Conservation (phyloP, 495 filamentous ascomycete species). For the Apiosordaria backusii region DNA sequence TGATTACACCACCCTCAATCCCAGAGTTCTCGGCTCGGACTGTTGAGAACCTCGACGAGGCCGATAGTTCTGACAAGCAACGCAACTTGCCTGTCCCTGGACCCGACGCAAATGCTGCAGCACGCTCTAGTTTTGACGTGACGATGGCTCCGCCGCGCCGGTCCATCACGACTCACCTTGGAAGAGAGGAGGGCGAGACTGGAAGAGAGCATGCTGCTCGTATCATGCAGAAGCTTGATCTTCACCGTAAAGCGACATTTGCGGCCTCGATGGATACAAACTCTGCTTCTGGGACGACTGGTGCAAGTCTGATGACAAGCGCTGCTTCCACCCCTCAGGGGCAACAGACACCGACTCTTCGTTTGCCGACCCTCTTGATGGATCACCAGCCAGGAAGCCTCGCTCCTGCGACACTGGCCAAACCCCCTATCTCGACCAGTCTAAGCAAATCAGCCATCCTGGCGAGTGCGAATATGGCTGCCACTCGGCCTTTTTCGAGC, state of each 20-base stretch:
- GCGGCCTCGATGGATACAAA: slow-evolving; percentile 36
- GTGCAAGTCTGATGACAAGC: slow-evolving; percentile 66
- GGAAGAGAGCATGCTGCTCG: slow-evolving; percentile 75
- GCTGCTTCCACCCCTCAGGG: slow-evolving; percentile 29
- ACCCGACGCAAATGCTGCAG: slow-evolving; percentile 50
- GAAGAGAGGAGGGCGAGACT: slow-evolving; percentile 59
- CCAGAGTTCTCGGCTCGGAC: slow-evolving; percentile 82
- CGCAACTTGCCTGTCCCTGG: slow-evolving; percentile 66
- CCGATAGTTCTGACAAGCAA: slow-evolving; percentile 53
- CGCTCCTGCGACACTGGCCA: slow-evolving; percentile 78
- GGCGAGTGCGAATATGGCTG: slow-evolving; percentile 65
- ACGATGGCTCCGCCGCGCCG: slow-evolving; percentile 43
- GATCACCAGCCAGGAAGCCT: slow-evolving; percentile 57
- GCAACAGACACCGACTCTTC: slow-evolving; percentile 21
- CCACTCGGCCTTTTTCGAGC: slow-evolving; percentile 67
- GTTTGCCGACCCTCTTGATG: slow-evolving; percentile 23
- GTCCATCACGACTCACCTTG: slow-evolving; percentile 41
- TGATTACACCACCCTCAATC: slow-evolving; percentile 82
- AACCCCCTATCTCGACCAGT: slow-evolving; percentile 79
- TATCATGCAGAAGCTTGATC: slow-evolving; percentile 88
- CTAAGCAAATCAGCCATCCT: slow-evolving; percentile 84
- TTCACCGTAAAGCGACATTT: slow-evolving; percentile 74
- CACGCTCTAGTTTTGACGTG: slow-evolving; percentile 72
- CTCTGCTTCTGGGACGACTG: slow-evolving; percentile 33
- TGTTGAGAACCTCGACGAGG: slow-evolving; percentile 62